Evolutionary conservation across 2,329 filamentous ascomycete genomes (phyloP), one percentile per base, ranked within the genome.

Genomic region (Metarhizium humberi): DNA sequence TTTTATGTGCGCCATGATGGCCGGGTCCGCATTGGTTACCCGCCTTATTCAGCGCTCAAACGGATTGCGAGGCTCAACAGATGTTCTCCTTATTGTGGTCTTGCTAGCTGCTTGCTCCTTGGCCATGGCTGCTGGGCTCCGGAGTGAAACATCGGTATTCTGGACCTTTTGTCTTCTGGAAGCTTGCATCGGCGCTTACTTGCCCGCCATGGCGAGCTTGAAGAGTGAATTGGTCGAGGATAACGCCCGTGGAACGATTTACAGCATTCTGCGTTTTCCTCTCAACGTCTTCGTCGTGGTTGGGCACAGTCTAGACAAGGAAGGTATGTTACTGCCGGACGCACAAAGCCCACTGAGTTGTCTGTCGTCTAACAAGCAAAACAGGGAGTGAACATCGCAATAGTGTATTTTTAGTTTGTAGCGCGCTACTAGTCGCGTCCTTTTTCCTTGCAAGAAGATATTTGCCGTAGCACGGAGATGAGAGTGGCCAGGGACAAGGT

Each of bases 111-210:
- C 32, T 11, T 34, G 32, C 32, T 7, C 32, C 32, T 34, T 34
- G 32, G 32, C 32, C 32, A 34, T 11, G 32, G 32, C 32, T 11
- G 32, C 10, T 11, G 32, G 6, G 32, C 32, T 34, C 32, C 32
- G 32, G 32, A 11, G 32, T 11, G 32, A 34, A 11, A 11, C 5
- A 16, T 14, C 20, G 4, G 72, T 78, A 0, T 79, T 85, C 59
- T 81, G 77, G 75, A 72, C 73, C 7, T 81, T 85, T 61, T 81
- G 78, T 61, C 58, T 81, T 1, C 77, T 84, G 53, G 80, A 85
- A 63, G 69, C 71, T 11, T 81, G 78, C 62, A 75, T 83, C 25
- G 81, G 81, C 5, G 69, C 78, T 40, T 85, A 84, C 61, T 83
- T 74, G 61, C 81, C 81, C 0, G 75, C 73, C 56, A 79, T 82